Evolutionary conservation across 306 rosid species (phyloP).

Genomic region (Astragalus glycyphyllos): DNA sequence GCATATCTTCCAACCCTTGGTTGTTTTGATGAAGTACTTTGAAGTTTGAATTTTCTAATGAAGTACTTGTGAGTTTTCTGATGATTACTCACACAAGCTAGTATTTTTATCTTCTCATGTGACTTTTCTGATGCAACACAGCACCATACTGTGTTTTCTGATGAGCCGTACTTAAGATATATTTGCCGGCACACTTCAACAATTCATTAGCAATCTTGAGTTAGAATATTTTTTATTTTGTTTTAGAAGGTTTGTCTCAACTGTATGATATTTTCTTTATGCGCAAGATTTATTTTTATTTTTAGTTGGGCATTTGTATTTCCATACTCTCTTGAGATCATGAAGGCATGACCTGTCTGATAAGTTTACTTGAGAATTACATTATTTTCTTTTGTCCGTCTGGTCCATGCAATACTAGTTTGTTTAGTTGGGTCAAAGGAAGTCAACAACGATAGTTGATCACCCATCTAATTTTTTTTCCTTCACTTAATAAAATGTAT

Average conservation of each 20-base stretch:
- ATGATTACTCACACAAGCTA: neutral
- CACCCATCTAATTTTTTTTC: slow-evolving; percentile 10
- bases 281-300: neutral
- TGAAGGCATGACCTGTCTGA: slow-evolving; percentile 18
- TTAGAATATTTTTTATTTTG: no score
- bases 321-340: slow-evolving; percentile 23
- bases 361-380: neutral
- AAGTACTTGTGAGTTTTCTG: neutral
- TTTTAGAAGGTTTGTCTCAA: no score
- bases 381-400: slow-evolving; percentile 27
- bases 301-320: slow-evolving; percentile 21
- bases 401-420: slow-evolving; percentile 14
- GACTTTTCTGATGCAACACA: neutral
- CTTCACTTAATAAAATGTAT: slow-evolving; percentile 8
- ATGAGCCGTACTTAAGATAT: neutral
- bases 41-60: neutral
- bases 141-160: neutral
- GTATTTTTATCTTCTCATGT: neutral
- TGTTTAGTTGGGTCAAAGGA: slow-evolving; percentile 18
- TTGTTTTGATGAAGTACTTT: neutral
- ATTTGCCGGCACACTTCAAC: neutral
- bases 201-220: neutral
- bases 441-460: slow-evolving; percentile 15
- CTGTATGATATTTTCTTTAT: neutral
- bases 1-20: neutral